phyloP scores from a whole-genome alignment of 768 basidiomycete species.

The Rhodotorula paludigena region DNA sequence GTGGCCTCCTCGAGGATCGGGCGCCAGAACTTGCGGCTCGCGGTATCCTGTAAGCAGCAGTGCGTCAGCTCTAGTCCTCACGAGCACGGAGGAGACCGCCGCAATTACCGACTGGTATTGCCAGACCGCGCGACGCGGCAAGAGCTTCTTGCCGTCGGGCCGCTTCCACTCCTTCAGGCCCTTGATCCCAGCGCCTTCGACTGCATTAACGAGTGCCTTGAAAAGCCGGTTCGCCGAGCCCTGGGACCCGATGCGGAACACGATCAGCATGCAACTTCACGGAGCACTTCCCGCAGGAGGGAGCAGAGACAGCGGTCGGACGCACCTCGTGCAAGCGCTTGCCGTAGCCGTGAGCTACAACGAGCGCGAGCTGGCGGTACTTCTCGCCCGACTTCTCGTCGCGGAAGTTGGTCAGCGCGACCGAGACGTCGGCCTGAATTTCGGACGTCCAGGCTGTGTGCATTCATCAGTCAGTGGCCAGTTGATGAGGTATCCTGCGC shows the following conservation, averaged over 20 bases:
- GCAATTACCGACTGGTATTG: background rate
- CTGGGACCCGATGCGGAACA: background rate
- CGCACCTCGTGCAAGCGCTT: slow-evolving; percentile 19
- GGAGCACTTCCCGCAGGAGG: too few relatives aligned
- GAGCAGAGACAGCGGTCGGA: background rate
- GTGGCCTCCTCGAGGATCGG: slow-evolving; percentile 18
- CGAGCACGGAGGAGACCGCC: too few relatives aligned
- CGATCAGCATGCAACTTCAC: too few relatives aligned
- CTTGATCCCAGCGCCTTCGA: slow-evolving; percentile 13
- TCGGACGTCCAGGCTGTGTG: slow-evolving; percentile 34
- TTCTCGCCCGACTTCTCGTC: slow-evolving; percentile 20
- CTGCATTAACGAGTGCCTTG: slow-evolving; percentile 9
- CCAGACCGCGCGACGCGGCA: slow-evolving; percentile 26
- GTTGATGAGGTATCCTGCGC: too few relatives aligned
- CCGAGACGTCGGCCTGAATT: slow-evolving; percentile 33
- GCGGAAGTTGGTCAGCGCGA: slow-evolving; percentile 29
- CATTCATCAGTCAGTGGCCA: too few relatives aligned
- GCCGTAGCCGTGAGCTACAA: slow-evolving; percentile 37
- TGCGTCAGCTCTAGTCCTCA: too few relatives aligned
- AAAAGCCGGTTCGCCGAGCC: slow-evolving; percentile 23
- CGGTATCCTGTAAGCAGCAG: slow-evolving; percentile 1
- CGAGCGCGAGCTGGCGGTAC: slow-evolving; percentile 29
- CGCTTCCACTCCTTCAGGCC: slow-evolving; percentile 29
- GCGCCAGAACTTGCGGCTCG: slow-evolving; percentile 20
- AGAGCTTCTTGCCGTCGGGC: slow-evolving; percentile 26